phyloP scores from a whole-genome alignment of 2,329 filamentous ascomycete genomes.

The Sclerotinia spermophila region DNA sequence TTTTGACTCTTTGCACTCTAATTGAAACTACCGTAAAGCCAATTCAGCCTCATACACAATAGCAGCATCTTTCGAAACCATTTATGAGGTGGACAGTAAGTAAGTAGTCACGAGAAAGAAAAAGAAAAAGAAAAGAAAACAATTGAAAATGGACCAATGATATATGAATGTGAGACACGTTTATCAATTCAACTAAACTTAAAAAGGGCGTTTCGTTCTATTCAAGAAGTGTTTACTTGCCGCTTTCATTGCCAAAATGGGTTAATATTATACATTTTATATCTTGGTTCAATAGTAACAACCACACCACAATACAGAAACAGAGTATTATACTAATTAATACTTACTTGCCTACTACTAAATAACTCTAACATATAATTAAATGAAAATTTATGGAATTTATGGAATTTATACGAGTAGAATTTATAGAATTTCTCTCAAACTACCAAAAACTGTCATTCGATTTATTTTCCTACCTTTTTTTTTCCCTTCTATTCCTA shows the following conservation, averaged over 20 bases:
- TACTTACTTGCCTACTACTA: no score
- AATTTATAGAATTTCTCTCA: no score
- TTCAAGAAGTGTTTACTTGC: neutral
- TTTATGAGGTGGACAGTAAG: neutral
- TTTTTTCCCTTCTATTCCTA: neutral
- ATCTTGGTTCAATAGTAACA: neutral
- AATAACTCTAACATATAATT: no score
- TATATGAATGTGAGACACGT: neutral
- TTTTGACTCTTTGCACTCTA: no score
- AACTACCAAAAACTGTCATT: no score
- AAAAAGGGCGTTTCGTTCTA: neutral
- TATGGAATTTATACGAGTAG: no score
- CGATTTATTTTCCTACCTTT: neutral
- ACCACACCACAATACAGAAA: no score
- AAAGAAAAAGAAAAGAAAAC: neutral
- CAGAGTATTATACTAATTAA: no score
- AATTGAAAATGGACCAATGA: neutral
- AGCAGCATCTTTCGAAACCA: neutral
- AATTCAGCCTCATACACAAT: slow-evolving; percentile 2
- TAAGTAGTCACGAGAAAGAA: no score
- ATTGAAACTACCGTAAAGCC: slow-evolving; percentile 6
- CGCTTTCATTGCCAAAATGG: slow-evolving; percentile 8
- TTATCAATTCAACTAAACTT: neutral
- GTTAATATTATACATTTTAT: no score
- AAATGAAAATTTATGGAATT: no score